phyloP scores from a whole-genome alignment of 2,329 filamentous ascomycete species.

The Nakataea oryzae region DNA sequence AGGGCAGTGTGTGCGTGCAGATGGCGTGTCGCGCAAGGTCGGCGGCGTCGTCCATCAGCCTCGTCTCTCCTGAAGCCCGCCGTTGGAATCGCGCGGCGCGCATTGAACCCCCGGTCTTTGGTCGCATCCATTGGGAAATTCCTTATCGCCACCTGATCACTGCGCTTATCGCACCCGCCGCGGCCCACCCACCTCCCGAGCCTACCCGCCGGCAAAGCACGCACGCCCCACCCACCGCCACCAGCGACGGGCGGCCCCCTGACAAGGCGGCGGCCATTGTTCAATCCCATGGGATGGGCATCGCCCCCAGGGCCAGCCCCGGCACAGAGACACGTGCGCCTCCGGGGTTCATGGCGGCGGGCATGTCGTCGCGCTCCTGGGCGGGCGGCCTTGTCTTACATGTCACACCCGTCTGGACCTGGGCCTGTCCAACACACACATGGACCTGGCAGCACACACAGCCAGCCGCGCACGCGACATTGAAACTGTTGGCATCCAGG shows the following conservation, averaged over 20 bases:
- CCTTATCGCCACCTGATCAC: slow-evolving; percentile 12
- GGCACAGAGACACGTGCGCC: background rate
- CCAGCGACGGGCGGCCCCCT: no score
- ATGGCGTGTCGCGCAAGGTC: background rate
- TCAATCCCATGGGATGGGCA: background rate
- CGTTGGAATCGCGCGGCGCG: background rate
- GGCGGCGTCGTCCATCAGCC: no score
- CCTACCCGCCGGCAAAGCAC: background rate
- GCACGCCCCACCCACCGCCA: background rate
- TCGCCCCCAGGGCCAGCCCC: no score
- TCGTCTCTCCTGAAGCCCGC: background rate
- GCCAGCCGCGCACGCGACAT: no score
- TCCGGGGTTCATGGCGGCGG: background rate
- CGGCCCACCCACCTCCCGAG: background rate
- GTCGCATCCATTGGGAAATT: background rate
- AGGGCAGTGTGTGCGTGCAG: background rate
- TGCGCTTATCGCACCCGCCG: slow-evolving; percentile 5
- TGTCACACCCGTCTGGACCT: background rate
- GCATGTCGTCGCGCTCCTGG: background rate
- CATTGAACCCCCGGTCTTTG: slow-evolving; percentile 7
- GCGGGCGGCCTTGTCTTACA: background rate
- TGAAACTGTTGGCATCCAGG: background rate
- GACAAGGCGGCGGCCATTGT: no score
- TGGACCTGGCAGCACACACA: no score
- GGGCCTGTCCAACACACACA: background rate